A percentile compares a stretch with the other conserved stretches of the same genome.
Conservation (phyloP, 1,139 yeast genomes). For the Pichia kudriavzevii region DNA sequence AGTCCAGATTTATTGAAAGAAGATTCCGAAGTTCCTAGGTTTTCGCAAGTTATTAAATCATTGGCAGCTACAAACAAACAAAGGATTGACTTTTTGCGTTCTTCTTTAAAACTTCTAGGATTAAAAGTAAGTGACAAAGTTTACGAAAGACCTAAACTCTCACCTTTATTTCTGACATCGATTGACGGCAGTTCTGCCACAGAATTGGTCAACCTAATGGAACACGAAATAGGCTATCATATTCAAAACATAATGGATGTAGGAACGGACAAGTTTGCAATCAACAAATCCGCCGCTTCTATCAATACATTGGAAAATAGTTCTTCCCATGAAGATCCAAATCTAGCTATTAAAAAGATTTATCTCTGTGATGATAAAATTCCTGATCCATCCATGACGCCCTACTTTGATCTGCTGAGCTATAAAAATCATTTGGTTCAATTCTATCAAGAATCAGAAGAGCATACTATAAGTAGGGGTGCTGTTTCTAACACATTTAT, state of each 20-base stretch:
- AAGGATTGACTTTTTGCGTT: conserved; percentile 50
- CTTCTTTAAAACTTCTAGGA: conserved; percentile 53
- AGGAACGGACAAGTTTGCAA: conserved; percentile 45
- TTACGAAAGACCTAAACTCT: conserved; percentile 52
- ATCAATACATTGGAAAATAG: background rate
- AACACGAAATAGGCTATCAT: conserved; percentile 36
- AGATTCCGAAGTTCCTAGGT: conserved; percentile 28
- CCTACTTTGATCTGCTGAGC: conserved; percentile 58
- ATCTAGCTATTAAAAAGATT: conserved; percentile 47
- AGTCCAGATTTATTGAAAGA: conserved; percentile 45
- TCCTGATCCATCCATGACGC: conserved; percentile 48
- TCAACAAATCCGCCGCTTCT: conserved; percentile 30
- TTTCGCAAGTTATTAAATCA: conserved; percentile 31
- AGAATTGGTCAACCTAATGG: conserved; percentile 29
- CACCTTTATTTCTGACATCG: conserved; percentile 51
- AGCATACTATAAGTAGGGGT: conserved; percentile 21
- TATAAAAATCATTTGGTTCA: conserved; percentile 45
- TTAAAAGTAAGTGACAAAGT: conserved; percentile 50
- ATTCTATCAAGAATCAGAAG: conserved; percentile 21
- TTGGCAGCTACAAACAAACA: conserved; percentile 38
- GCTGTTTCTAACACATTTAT: conserved; percentile 56
- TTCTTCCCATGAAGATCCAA: conserved; percentile 41
- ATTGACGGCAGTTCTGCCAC: conserved; percentile 21
- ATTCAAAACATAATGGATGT: conserved; percentile 40
- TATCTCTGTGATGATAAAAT: conserved; percentile 35